A percentile compares a stretch with the other conserved stretches of the same genome.
These are phyloP conservation scores for Mycena crocata DNA, from an alignment of 768 basidiomycete genomes.

Conservation along the genomic window DNA sequence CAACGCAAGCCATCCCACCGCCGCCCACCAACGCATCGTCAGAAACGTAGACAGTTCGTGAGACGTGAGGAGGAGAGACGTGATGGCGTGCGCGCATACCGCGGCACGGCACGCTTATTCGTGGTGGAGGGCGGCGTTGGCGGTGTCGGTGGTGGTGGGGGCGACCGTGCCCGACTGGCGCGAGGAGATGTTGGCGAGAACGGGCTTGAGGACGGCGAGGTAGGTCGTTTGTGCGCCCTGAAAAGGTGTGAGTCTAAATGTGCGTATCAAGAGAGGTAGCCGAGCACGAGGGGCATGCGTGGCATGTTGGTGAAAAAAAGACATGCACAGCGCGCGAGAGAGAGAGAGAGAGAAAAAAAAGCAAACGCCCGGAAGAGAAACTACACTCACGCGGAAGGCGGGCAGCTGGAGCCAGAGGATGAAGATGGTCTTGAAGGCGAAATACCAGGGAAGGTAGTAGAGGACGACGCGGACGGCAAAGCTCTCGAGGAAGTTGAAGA, in stretches of 20 bases:
- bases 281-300: not conserved
- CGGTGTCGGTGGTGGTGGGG: constrained; percentile 66
- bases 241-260: too few relatives aligned
- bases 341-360: not conserved
- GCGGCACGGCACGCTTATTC: not conserved
- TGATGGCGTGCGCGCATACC: too few relatives aligned
- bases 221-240: constrained; percentile 92
- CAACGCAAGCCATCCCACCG: not conserved
- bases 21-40: too few relatives aligned
- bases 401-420: constrained; percentile 94
- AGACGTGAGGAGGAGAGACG: too few relatives aligned
- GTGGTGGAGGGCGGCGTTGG: constrained; percentile 64
- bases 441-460: constrained; percentile 96
- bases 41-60: too few relatives aligned
- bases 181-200: constrained; percentile 73
- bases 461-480: constrained; percentile 86
- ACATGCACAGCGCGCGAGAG: not conserved
- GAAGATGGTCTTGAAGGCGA: constrained; percentile 90
- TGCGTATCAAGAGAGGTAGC: too few relatives aligned
- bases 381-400: constrained; percentile 77
- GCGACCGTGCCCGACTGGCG: constrained; percentile 56
- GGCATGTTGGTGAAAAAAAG: not conserved
- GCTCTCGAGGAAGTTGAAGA: constrained; percentile 92
- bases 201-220: constrained; percentile 79
- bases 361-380: constrained; percentile 29